Percentiles rank a stretch among this genome's conserved stretches.
Evolutionary conservation across 192 early-diverging fungal species (phyloP).

Genomic region (Umbelopsis isabellina): DNA sequence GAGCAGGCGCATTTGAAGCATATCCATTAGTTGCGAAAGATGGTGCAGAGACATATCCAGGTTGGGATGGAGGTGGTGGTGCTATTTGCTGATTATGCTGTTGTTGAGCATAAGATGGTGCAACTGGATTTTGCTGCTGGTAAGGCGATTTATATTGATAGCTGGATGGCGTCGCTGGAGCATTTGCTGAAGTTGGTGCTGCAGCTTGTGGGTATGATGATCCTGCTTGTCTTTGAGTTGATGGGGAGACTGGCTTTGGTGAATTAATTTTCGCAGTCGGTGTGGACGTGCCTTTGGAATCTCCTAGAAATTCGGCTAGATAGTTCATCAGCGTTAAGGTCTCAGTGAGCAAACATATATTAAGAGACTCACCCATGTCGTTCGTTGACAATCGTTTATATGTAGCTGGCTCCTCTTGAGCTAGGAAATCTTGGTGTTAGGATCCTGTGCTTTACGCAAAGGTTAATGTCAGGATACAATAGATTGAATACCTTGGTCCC

Average conservation of each 20-base stretch:
- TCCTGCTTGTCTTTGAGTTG: conserved; percentile 7
- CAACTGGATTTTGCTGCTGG: neutral
- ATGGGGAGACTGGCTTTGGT: conserved; percentile 8
- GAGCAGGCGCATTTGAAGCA: neutral
- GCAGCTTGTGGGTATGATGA: conserved; percentile 15
- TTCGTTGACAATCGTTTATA: conserved; percentile 9
- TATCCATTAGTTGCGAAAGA: neutral
- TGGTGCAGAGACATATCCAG: conserved; percentile 24
- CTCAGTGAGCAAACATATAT: neutral
- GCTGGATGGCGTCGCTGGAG: neutral
- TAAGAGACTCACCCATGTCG: conserved; percentile 28
- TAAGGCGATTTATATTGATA: neutral
- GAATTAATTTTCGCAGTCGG: neutral
- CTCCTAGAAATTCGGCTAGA: conserved; percentile 35
- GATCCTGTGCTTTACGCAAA: too few species aligned
- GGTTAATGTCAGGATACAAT: too few species aligned
- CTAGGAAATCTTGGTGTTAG: neutral
- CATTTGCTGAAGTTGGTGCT: conserved; percentile 28
- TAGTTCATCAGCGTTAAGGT: conserved; percentile 11
- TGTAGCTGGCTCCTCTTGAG: neutral
- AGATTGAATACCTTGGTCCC: too few species aligned
- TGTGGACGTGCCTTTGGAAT: neutral
- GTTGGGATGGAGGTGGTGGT: conserved; percentile 11
- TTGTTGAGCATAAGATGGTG: conserved; percentile 27
- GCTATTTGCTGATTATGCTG: conserved; percentile 23